Base-by-base conservation (phyloP, 2,329 filamentous ascomycete genomes). In the Penicillium expansum region DNA sequence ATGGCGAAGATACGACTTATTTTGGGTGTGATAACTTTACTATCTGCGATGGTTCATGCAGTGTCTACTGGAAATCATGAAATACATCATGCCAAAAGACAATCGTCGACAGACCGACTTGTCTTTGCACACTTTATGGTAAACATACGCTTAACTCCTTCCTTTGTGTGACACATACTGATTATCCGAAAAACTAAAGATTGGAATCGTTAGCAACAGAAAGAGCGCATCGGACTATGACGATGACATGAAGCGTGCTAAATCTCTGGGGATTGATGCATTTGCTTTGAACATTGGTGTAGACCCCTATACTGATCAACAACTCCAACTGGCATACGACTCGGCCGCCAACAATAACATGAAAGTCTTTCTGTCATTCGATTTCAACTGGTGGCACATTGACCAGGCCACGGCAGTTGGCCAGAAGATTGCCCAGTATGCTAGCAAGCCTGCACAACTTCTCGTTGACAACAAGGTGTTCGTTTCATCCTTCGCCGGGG, bases 341-440 rank as follows among this genome's bases (percentile, higher is more conserved):
- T 79, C 79, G 0, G 79, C 81, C 1, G 74, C 74, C 16, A 72
- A 70, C 14, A 71, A 72, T 54, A 67, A 71, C 38, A 80, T 83
- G 74, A 82, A 82, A 52, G 79, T 82, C 14, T 82, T 84, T 53
- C 76, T 84, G 59, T 83, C 81, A 1, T 84, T 83, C 55, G 82
- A 84, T 69, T 83, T 82, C 65, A 81, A 82, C 68, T 78, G 78
- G 76, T 80, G 74, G 69, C 59, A 69, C 49, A 67, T 66, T 4
- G 60, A 66, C 5, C 69, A 80, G 35, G 74, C 76, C 1, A 69
- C 66, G 4, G 71, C 67, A 5, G 76, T 80, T 9, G 80, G 79
- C 1, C 66, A 73, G 47, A 80, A 79, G 62, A 76, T 83, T 53
- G 74, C 74, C 10, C 71, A 79, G 56, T 83, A 82, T 56, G 76